Percentiles rank a stretch among this genome's conserved stretches.
Conservation (phyloP, 805 yeast species). For the Teunomyces atbi region DNA sequence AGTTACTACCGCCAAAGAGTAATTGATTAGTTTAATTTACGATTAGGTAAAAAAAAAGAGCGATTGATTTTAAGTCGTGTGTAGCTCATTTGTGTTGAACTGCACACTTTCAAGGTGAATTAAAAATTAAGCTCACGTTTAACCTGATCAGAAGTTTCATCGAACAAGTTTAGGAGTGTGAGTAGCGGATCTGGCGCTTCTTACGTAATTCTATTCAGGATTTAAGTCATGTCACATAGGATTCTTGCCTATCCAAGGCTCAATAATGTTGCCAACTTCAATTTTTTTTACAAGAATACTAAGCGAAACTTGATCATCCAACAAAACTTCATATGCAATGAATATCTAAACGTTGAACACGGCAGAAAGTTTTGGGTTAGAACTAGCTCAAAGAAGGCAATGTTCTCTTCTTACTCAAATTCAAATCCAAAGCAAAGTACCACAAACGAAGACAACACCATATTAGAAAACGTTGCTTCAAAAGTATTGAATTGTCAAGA, state of each 20-base stretch:
- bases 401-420: background rate
- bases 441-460: conserved; percentile 8
- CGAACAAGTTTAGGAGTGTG: background rate
- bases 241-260: conserved; percentile 15
- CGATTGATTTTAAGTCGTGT: background rate
- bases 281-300: conserved; percentile 38
- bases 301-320: conserved; percentile 26
- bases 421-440: background rate
- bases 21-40: background rate
- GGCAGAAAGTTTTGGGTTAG: background rate
- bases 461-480: conserved; percentile 41
- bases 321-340: conserved; percentile 37
- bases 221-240: conserved; percentile 16
- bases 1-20: background rate
- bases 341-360: conserved; percentile 14
- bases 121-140: background rate
- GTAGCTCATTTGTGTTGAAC: background rate
- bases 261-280: conserved; percentile 21
- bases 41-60: background rate
- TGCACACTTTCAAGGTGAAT: background rate
- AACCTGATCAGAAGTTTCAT: background rate
- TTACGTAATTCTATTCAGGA: background rate
- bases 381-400: background rate
- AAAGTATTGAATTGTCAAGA: conserved; percentile 47
- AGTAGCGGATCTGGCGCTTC: background rate